Conservation (phyloP, 148 eudicot genomes). For the Arctostaphylos glauca region DNA sequence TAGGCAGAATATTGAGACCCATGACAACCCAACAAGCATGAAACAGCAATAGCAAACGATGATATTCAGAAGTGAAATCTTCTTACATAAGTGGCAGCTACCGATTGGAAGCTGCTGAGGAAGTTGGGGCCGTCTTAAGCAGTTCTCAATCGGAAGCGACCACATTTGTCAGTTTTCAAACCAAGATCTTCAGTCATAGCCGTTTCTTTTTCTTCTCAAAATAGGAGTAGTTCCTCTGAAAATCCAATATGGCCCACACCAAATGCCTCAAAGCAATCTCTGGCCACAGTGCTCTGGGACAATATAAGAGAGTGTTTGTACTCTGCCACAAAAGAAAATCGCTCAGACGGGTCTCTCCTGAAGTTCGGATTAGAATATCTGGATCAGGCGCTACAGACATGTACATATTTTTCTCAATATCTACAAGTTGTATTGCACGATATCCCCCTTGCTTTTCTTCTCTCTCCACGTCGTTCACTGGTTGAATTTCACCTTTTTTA, state of each 20-base stretch:
- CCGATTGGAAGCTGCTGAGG: too few species aligned
- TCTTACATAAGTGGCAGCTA: too few species aligned
- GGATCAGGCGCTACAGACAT: slow-evolving; percentile 42
- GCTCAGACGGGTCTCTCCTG: slow-evolving; percentile 43
- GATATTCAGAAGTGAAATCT: neutral
- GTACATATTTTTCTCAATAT: slow-evolving; percentile 35
- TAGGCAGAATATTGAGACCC: too few species aligned
- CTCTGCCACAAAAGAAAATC: slow-evolving; percentile 44
- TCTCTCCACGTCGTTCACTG: neutral
- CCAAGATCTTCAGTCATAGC: slow-evolving; percentile 1
- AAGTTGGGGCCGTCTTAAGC: neutral
- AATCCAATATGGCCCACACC: slow-evolving; percentile 37
- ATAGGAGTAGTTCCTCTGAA: slow-evolving; percentile 31
- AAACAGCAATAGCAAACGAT: neutral
- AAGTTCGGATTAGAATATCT: slow-evolving; percentile 40
- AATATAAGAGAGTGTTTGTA: slow-evolving; percentile 21
- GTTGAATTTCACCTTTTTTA: neutral
- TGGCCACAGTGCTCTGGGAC: slow-evolving; percentile 41
- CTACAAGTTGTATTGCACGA: slow-evolving; percentile 19
- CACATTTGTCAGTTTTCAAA: too few species aligned
- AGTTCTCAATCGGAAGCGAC: too few species aligned
- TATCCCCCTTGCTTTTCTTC: neutral
- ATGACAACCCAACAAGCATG: too few species aligned
- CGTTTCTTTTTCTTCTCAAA: slow-evolving; percentile 30
- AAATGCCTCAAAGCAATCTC: slow-evolving; percentile 42